Conservation (phyloP, 2,329 filamentous ascomycete species). For the Teratosphaeria destructans region DNA sequence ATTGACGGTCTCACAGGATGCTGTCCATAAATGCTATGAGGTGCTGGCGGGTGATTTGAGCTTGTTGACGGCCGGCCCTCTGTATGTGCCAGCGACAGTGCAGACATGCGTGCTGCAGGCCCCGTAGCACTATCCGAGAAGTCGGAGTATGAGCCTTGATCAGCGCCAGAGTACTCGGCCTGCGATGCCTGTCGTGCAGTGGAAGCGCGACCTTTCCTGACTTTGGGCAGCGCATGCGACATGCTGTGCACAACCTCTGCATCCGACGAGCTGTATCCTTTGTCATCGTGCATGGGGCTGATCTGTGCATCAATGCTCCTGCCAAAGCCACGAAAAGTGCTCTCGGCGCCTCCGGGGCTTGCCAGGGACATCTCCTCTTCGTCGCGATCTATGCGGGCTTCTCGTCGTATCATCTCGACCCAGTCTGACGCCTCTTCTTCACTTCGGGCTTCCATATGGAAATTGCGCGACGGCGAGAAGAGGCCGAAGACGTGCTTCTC, state of each 20-base stretch:
- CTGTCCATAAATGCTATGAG: constrained; percentile 27
- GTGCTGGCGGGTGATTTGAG: constrained; percentile 21
- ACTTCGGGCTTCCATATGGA: constrained; percentile 70
- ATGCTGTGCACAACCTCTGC: constrained; percentile 23
- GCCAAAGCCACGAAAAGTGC: constrained; percentile 34
- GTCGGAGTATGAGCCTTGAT: constrained; percentile 73
- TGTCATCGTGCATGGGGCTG: constrained; percentile 12
- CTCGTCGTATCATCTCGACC: constrained; percentile 69
- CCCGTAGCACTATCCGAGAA: constrained; percentile 46
- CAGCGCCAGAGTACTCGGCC: constrained; percentile 50
- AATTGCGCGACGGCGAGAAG: constrained; percentile 85
- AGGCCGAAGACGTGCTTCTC: constrained; percentile 82
- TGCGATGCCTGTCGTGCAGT: constrained; percentile 46
- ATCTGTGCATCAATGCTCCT: constrained; percentile 20
- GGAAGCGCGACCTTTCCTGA: constrained; percentile 21
- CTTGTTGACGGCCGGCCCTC: constrained; percentile 24
- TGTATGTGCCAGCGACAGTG: constrained; percentile 20
- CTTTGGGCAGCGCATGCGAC: constrained; percentile 13
- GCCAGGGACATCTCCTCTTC: constrained; percentile 73
- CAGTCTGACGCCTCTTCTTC: constrained; percentile 72
- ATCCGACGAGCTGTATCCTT: constrained; percentile 37
- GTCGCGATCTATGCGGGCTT: constrained; percentile 77
- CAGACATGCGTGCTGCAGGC: constrained; percentile 22
- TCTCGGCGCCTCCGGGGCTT: constrained; percentile 49
- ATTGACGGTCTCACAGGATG: constrained; percentile 15